phyloP scores from a whole-genome alignment of 208 protist species.

The Acanthamoeba rhysodes region DNA sequence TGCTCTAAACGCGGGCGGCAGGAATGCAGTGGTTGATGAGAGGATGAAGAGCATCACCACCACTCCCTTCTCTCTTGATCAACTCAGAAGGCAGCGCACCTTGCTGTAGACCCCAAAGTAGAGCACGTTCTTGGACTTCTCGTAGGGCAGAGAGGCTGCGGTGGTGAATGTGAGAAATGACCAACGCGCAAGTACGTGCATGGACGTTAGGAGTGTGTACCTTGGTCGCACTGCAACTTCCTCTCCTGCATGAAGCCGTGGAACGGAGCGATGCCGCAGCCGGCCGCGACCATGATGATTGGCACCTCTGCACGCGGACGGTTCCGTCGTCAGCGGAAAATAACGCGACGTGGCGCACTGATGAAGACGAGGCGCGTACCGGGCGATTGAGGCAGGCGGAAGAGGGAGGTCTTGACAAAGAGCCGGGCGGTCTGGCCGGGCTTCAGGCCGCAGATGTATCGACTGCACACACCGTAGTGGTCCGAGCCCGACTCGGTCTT shows the following conservation, averaged over 20 bases:
- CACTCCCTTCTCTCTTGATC: too few relatives aligned
- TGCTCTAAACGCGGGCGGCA: not conserved
- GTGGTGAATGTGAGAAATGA: constrained; percentile 9
- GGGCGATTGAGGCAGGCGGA: constrained; percentile 65
- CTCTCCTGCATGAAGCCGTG: constrained; percentile 82
- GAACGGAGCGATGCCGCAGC: constrained; percentile 85
- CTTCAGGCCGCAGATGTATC: constrained; percentile 75
- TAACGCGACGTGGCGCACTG: not conserved
- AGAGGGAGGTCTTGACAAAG: constrained; percentile 50
- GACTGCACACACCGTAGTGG: constrained; percentile 27
- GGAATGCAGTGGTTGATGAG: not conserved
- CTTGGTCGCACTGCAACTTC: constrained; percentile 24
- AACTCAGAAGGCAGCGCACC: not conserved
- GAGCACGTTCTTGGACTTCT: constrained; percentile 52
- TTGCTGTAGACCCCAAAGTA: constrained; percentile 81
- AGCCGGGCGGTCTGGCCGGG: not conserved
- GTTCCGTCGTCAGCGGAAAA: not conserved
- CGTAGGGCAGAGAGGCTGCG: constrained; percentile 76
- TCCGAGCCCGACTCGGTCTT: constrained; percentile 39
- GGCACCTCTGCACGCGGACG: not conserved
- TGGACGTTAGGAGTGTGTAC: not conserved
- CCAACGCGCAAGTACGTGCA: not conserved
- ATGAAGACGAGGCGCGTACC: not conserved
- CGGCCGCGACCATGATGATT: constrained; percentile 86
- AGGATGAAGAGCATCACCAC: not conserved